phyloP scores from a whole-genome alignment of 1,284 basidiomycete genomes.

The Ceraceosorus guamensis region DNA sequence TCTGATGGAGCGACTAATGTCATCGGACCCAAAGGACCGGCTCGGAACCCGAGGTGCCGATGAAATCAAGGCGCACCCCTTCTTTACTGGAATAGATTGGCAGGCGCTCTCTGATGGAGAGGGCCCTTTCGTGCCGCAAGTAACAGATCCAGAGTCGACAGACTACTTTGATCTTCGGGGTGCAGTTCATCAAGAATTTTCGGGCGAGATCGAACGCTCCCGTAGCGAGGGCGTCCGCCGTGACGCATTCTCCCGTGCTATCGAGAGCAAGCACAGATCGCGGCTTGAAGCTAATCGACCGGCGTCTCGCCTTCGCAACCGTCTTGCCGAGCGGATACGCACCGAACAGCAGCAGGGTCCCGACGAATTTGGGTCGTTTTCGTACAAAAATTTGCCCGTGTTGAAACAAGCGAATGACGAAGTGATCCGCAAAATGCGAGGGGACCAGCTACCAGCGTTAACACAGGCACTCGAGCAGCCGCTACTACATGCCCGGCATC shows the following conservation, averaged over 20 bases:
- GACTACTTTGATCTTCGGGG: constrained; percentile 98
- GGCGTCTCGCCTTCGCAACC: constrained; percentile 10
- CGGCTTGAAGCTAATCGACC: neutral
- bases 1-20: constrained; percentile 83
- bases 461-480: constrained; percentile 27
- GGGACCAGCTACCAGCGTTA: constrained; percentile 48
- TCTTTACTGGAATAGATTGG: constrained; percentile 88
- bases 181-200: constrained; percentile 77
- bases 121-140: constrained; percentile 90
- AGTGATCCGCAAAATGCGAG: constrained; percentile 78
- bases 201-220: constrained; percentile 60
- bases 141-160: constrained; percentile 91
- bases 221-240: constrained; percentile 43
- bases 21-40: constrained; percentile 68
- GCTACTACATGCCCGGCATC: constrained; percentile 28
- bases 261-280: constrained; percentile 13
- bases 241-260: constrained; percentile 23
- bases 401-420: constrained; percentile 98
- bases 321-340: constrained; percentile 16
- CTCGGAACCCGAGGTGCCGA: constrained; percentile 81
- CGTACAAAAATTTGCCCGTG: constrained; percentile 93
- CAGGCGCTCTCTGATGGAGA: constrained; percentile 76
- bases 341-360: constrained; percentile 12
- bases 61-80: constrained; percentile 87
- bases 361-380: constrained; percentile 97